Evolutionary conservation across 1,139 yeast genomes (phyloP).

Genomic region (Geotrichum histeridarum): DNA sequence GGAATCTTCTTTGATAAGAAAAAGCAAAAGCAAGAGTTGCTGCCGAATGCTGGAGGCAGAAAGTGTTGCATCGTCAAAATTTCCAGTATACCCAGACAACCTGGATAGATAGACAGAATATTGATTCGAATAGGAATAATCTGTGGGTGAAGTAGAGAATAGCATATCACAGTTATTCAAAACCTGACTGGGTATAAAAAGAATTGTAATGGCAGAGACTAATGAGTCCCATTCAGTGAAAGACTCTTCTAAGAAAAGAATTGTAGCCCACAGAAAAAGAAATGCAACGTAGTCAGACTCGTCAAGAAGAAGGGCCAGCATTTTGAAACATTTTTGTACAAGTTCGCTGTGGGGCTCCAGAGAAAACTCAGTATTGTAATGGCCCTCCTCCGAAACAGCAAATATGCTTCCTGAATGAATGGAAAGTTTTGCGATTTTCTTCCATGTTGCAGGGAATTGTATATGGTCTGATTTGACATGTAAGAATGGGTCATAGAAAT

Average conservation of each 20-base stretch:
- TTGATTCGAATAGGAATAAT: slow-evolving; percentile 4
- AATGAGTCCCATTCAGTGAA: slow-evolving; percentile 63
- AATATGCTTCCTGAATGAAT: slow-evolving; percentile 4
- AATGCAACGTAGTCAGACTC: slow-evolving; percentile 53
- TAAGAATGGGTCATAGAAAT: slow-evolving; percentile 61
- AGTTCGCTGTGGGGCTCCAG: slow-evolving; percentile 45
- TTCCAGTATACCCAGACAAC: neutral
- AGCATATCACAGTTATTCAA: slow-evolving; percentile 8
- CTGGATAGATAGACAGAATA: slow-evolving; percentile 2
- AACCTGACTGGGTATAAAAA: slow-evolving; percentile 25
- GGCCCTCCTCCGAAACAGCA: slow-evolving; percentile 11
- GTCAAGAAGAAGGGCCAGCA: slow-evolving; percentile 48
- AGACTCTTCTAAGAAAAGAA: slow-evolving; percentile 43
- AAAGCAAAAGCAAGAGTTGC: slow-evolving; percentile 1
- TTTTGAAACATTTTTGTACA: slow-evolving; percentile 36
- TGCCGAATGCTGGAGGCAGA: neutral
- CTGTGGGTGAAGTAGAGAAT: slow-evolving; percentile 6
- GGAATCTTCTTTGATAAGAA: slow-evolving; percentile 15
- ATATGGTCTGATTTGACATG: slow-evolving; percentile 44
- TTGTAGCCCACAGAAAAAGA: slow-evolving; percentile 62
- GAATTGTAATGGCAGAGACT: slow-evolving; percentile 48
- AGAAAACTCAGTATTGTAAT: slow-evolving; percentile 12
- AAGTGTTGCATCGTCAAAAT: neutral
- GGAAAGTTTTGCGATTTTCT: slow-evolving; percentile 17
- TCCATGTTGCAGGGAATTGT: slow-evolving; percentile 19